These are phyloP conservation scores for Mycosphaerella sp. DNA, from an alignment of 2,329 filamentous ascomycete genomes.

Conservation along the genomic window DNA sequence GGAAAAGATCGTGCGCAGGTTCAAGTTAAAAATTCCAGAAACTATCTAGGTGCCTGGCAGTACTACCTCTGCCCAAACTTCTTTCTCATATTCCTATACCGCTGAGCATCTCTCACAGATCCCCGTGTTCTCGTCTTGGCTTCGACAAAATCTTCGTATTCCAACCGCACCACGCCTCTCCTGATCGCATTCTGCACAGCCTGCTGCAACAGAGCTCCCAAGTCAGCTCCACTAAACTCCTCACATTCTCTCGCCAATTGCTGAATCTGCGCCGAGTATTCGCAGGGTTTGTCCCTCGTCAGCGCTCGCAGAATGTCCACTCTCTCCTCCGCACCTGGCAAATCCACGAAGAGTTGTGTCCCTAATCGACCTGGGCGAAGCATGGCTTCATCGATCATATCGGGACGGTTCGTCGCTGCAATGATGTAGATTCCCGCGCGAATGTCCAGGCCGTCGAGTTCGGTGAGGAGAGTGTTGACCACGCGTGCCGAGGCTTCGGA, in stretches of 20 bases:
- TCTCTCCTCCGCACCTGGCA: slow-evolving; percentile 72
- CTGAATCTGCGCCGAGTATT: slow-evolving; percentile 46
- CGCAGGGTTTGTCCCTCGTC: slow-evolving; percentile 47
- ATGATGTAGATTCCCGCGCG: slow-evolving; percentile 88
- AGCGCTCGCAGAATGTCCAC: slow-evolving; percentile 77
- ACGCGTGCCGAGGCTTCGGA: slow-evolving; percentile 82
- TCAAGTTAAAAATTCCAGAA: too few species aligned
- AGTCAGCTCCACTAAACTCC: slow-evolving; percentile 68
- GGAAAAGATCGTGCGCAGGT: too few species aligned
- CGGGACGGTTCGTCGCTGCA: slow-evolving; percentile 87
- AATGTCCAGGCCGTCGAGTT: slow-evolving; percentile 73
- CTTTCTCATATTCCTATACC: slow-evolving; percentile 51
- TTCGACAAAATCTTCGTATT: slow-evolving; percentile 42
- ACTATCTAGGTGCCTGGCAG: too few species aligned
- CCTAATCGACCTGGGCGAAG: slow-evolving; percentile 84
- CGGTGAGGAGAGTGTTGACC: slow-evolving; percentile 90
- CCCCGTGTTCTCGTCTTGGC: slow-evolving; percentile 41
- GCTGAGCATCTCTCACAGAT: slow-evolving; percentile 53
- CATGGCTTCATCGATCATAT: slow-evolving; percentile 96
- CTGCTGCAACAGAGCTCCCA: slow-evolving; percentile 53
- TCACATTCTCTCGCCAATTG: slow-evolving; percentile 66
- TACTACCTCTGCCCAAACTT: slow-evolving; percentile 18
- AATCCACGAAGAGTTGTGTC: slow-evolving; percentile 79
- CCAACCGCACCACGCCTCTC: slow-evolving; percentile 42
- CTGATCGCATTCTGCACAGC: slow-evolving; percentile 54